These are phyloP conservation scores for Stygiomarasmius scandens DNA, from an alignment of 1,284 basidiomycete genomes.

Conservation along the genomic window DNA sequence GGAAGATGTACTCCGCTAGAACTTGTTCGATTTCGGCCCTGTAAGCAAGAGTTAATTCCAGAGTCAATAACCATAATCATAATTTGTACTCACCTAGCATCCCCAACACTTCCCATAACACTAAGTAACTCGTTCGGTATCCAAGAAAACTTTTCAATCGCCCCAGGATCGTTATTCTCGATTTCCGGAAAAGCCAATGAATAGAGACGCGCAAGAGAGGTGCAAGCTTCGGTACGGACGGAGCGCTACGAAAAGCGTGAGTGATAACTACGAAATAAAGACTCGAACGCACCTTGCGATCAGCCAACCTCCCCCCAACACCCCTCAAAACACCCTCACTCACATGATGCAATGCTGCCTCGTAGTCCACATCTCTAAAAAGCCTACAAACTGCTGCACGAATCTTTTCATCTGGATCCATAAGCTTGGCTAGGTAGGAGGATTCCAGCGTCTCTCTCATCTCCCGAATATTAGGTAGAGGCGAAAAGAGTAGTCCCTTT, in stretches of 20 bases:
- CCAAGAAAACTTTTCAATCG: conserved; percentile 88
- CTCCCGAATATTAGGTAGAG: conserved; percentile 40
- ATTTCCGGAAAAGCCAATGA: conserved; percentile 40
- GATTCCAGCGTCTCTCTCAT: conserved; percentile 11
- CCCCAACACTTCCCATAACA: conserved; percentile 50
- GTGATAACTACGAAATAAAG: not conserved
- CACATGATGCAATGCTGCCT: conserved; percentile 86
- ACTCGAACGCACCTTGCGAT: conserved; percentile 73
- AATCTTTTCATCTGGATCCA: conserved; percentile 92
- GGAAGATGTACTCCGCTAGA: conserved; percentile 78
- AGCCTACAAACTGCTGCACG: conserved; percentile 83
- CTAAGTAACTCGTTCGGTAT: conserved; percentile 81
- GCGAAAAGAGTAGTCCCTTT: conserved; percentile 62
- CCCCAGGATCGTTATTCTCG: conserved; percentile 76
- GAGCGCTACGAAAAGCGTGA: conserved; percentile 44
- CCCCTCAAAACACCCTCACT: conserved; percentile 56
- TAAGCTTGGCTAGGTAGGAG: conserved; percentile 69
- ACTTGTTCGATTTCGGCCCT: conserved; percentile 66
- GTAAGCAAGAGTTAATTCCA: not conserved
- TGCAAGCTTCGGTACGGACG: conserved; percentile 86
- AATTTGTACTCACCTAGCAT: conserved; percentile 55
- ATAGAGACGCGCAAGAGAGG: conserved; percentile 18
- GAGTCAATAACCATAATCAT: no score
- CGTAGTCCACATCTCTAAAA: conserved; percentile 87
- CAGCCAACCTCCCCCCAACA: conserved; percentile 76